Percentiles rank a stretch among this genome's conserved stretches.
phyloP scores from a whole-genome alignment of 352 stramenopile species.

The Blastocystis sp. region DNA sequence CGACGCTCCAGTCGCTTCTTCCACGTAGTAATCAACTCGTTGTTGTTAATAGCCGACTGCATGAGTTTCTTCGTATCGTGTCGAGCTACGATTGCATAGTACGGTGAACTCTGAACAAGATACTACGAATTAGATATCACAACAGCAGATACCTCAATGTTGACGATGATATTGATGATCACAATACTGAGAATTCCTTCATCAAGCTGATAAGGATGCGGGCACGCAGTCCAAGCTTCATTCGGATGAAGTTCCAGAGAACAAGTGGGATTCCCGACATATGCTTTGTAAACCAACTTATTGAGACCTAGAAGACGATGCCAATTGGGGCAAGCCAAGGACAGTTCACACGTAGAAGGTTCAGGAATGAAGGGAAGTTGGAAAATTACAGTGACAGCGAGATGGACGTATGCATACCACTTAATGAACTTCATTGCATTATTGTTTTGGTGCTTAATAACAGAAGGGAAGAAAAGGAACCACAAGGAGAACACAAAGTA shows the following conservation, averaged over 20 bases:
- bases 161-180: constrained; percentile 58
- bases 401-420: constrained; percentile 42
- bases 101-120: neutral
- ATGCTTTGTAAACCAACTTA: constrained; percentile 27
- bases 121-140: neutral
- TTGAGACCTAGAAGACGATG: constrained; percentile 17
- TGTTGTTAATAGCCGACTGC: neutral
- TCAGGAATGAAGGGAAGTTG: constrained; percentile 33
- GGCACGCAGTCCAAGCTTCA: neutral
- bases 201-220: neutral
- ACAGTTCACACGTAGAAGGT: neutral
- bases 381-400: constrained; percentile 12
- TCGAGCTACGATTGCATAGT: neutral
- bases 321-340: neutral
- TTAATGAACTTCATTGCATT: constrained; percentile 27
- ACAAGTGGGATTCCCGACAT: neutral
- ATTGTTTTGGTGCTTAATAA: constrained; percentile 14
- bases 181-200: constrained; percentile 39
- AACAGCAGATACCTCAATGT: neutral
- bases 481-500: constrained; percentile 20
- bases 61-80: neutral
- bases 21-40: constrained; percentile 29
- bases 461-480: neutral
- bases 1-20: constrained; percentile 34
- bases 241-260: neutral